phyloP scores from a whole-genome alignment of 768 basidiomycete species.

The Lentinus tigrinus region DNA sequence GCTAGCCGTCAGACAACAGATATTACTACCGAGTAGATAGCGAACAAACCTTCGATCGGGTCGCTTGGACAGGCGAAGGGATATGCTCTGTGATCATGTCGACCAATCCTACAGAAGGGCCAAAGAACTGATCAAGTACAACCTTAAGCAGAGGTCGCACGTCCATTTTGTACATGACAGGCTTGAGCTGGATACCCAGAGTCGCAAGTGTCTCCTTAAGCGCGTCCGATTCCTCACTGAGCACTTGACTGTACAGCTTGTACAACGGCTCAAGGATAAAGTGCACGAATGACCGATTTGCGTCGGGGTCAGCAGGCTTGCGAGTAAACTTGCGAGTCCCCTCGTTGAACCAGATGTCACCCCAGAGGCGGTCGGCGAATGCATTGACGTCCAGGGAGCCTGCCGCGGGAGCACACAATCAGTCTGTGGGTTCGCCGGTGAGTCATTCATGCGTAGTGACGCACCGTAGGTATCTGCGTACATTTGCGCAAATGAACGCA shows the following conservation, averaged over 20 bases:
- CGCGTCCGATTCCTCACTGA: constrained; percentile 91
- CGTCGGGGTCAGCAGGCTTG: constrained; percentile 77
- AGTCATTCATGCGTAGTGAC: constrained; percentile 13
- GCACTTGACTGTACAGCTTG: constrained; percentile 93
- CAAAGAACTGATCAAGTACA: constrained; percentile 95
- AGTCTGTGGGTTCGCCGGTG: neutral
- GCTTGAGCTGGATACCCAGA: constrained; percentile 84
- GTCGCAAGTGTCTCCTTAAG: constrained; percentile 75
- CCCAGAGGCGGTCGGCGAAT: constrained; percentile 94
- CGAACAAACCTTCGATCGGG: constrained; percentile 59
- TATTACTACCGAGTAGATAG: no score
- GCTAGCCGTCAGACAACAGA: neutral
- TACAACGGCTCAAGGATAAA: constrained; percentile 96
- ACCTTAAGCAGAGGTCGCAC: constrained; percentile 92
- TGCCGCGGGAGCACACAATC: constrained; percentile 26
- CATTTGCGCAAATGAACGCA: constrained; percentile 92
- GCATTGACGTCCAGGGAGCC: constrained; percentile 79
- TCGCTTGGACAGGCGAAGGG: constrained; percentile 70
- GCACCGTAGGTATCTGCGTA: constrained; percentile 91
- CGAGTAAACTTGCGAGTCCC: constrained; percentile 88
- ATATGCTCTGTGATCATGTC: constrained; percentile 91
- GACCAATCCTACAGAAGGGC: constrained; percentile 82
- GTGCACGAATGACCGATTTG: constrained; percentile 85
- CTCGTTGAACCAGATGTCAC: constrained; percentile 91
- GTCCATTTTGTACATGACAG: constrained; percentile 98